Conservation (phyloP, 495 filamentous ascomycete genomes). For the Trichoderma erinaceum region DNA sequence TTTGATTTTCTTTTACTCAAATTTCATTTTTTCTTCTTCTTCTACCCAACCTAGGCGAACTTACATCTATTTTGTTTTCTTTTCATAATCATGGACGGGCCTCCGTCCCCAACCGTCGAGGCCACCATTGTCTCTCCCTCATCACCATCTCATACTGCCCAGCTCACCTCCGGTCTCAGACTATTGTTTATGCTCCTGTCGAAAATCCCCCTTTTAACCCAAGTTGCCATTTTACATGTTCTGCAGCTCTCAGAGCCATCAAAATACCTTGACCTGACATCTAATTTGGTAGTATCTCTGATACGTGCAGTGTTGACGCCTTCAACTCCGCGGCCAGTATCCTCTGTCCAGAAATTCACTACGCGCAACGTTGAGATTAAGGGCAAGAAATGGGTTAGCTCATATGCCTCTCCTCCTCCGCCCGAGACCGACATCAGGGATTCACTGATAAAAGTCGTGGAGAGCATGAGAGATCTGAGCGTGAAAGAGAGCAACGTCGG, state of each 20-base stretch:
- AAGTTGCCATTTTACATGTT: conserved; percentile 60
- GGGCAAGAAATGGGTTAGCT: conserved; percentile 74
- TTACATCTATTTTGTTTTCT: too few species aligned
- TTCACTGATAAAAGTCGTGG: conserved; percentile 57
- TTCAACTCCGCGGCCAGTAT: conserved; percentile 34
- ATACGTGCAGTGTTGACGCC: conserved; percentile 56
- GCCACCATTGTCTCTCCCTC: not conserved
- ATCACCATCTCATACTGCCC: not conserved
- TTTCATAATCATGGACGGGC: not conserved
- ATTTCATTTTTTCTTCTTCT: not conserved
- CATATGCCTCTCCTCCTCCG: conserved; percentile 48
- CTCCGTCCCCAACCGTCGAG: not conserved
- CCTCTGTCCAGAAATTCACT: conserved; percentile 56
- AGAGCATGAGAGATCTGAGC: conserved; percentile 48
- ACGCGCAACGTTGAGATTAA: conserved; percentile 62
- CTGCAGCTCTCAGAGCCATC: conserved; percentile 59
- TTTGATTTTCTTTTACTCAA: not conserved
- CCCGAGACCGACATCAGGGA: conserved; percentile 51
- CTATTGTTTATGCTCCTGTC: conserved; percentile 45
- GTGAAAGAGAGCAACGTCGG: conserved; percentile 33
- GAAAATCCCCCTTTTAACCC: conserved; percentile 60
- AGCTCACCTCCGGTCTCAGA: conserved; percentile 34
- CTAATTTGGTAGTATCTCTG: conserved; percentile 63
- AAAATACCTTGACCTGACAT: conserved; percentile 72
- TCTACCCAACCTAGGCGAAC: not conserved